Conservation (phyloP, 1,139 yeast species). For the Blastobotrys arbuscula region DNA sequence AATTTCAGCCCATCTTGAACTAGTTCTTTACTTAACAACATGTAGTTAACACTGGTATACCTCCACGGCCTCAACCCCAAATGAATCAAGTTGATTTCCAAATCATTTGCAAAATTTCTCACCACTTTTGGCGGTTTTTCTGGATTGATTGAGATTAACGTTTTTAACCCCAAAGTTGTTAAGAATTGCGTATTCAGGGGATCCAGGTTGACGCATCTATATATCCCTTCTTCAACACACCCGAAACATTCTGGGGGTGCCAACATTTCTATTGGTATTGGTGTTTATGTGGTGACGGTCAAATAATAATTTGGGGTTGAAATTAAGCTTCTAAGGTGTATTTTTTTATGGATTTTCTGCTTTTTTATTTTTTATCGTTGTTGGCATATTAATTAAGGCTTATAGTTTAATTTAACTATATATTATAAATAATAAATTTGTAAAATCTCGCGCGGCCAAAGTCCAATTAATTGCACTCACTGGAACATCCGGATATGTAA, state of each 20-base stretch:
- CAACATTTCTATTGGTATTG: conserved; percentile 35
- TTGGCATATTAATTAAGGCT: too few relatives aligned
- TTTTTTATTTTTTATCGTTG: too few relatives aligned
- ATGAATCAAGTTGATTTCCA: conserved; percentile 32
- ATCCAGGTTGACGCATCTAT: conserved; percentile 51
- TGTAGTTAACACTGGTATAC: conserved; percentile 29
- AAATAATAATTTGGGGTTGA: too few relatives aligned
- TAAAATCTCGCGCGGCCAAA: too few relatives aligned
- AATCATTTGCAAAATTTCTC: conserved; percentile 40
- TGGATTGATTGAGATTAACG: conserved; percentile 57
- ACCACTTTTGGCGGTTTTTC: conserved; percentile 54
- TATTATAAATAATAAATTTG: too few relatives aligned
- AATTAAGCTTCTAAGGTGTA: too few relatives aligned
- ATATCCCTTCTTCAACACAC: conserved; percentile 52
- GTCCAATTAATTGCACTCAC: too few relatives aligned
- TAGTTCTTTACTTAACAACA: conserved; percentile 30
- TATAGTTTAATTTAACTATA: too few relatives aligned
- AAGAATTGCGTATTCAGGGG: conserved; percentile 77
- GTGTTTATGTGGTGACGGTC: background rate
- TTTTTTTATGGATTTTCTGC: background rate
- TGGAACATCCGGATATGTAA: too few relatives aligned
- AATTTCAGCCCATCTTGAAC: conserved; percentile 37
- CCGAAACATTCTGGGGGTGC: conserved; percentile 61
- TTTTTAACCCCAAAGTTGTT: conserved; percentile 62
- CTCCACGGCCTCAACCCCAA: conserved; percentile 38